phyloP scores from a whole-genome alignment of 768 basidiomycete genomes.

The Tulasnella sp. region DNA sequence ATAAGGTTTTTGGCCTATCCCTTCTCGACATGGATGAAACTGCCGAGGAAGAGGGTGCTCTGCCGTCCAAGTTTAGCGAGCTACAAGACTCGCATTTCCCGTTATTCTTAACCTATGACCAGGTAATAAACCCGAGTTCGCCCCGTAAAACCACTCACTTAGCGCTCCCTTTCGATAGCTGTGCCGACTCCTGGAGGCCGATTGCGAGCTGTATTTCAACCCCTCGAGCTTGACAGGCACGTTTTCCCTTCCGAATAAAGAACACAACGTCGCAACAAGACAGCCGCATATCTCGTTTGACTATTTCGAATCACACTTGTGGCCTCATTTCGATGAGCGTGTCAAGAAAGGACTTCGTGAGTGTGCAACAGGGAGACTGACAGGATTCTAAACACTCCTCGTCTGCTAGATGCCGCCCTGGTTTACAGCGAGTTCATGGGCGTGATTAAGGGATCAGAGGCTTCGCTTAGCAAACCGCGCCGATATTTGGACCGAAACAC shows the following conservation, averaged over 20 bases:
- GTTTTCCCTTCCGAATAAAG: not conserved
- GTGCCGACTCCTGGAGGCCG: constrained; percentile 24
- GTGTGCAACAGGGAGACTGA: not conserved
- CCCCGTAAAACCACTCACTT: not conserved
- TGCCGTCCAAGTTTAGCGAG: constrained; percentile 26
- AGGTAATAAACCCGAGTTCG: not conserved
- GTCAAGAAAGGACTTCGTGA: constrained; percentile 22
- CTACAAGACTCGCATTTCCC: constrained; percentile 29
- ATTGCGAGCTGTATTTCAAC: constrained; percentile 14
- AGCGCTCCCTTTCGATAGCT: not conserved
- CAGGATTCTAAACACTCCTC: not conserved
- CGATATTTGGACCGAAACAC: constrained; percentile 45
- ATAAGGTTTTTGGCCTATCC: not conserved
- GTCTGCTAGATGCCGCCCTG: constrained; percentile 11
- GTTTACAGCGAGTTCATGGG: constrained; percentile 31
- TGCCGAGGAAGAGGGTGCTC: constrained; percentile 9
- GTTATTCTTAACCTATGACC: constrained; percentile 27
- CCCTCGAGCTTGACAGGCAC: not conserved
- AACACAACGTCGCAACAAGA: not conserved
- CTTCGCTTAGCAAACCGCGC: constrained; percentile 40
- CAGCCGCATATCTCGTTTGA: constrained; percentile 19
- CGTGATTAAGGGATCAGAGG: constrained; percentile 57
- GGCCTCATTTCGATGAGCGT: constrained; percentile 25
- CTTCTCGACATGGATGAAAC: constrained; percentile 26
- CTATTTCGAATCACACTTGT: constrained; percentile 12